phyloP scores from a whole-genome alignment of 1,284 basidiomycete genomes.

The Meripilus lineatus region DNA sequence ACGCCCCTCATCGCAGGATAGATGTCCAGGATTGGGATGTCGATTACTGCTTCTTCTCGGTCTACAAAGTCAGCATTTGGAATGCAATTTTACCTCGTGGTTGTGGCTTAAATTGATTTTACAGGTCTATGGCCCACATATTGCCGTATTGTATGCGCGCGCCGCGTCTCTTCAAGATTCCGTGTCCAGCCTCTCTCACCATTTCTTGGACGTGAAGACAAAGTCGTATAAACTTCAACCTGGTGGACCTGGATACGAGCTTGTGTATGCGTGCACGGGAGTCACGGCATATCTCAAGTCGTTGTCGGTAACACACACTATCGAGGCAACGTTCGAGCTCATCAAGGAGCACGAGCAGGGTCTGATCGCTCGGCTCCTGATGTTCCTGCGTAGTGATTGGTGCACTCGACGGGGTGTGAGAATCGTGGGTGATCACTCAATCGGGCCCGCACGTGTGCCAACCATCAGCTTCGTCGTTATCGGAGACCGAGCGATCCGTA shows the following conservation, averaged over 20 bases:
- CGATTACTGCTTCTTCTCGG: conserved; percentile 68
- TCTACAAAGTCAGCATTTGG: conserved; percentile 68
- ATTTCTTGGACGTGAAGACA: conserved; percentile 55
- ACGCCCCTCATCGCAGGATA: conserved; percentile 68
- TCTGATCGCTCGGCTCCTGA: conserved; percentile 37
- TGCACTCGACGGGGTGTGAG: conserved; percentile 50
- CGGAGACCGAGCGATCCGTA: conserved; percentile 47
- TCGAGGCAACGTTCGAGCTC: conserved; percentile 43
- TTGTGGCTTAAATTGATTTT: too few relatives aligned
- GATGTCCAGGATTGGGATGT: conserved; percentile 73
- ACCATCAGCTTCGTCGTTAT: conserved; percentile 71
- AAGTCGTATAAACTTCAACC: conserved; percentile 64
- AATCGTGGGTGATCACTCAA: conserved; percentile 57
- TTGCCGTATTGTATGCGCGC: conserved; percentile 61
- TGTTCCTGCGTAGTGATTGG: conserved; percentile 33
- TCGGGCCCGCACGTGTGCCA: conserved; percentile 48
- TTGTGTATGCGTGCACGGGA: conserved; percentile 54
- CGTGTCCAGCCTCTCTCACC: conserved; percentile 58
- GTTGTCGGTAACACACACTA: conserved; percentile 42
- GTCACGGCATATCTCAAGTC: conserved; percentile 62
- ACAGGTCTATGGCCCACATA: conserved; percentile 74
- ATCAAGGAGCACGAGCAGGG: conserved; percentile 43
- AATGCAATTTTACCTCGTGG: too few relatives aligned
- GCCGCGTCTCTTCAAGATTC: conserved; percentile 39
- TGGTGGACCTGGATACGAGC: conserved; percentile 71